Base-by-base conservation (phyloP, 495 filamentous ascomycete genomes). In the Parathielavia hyrcaniae region DNA sequence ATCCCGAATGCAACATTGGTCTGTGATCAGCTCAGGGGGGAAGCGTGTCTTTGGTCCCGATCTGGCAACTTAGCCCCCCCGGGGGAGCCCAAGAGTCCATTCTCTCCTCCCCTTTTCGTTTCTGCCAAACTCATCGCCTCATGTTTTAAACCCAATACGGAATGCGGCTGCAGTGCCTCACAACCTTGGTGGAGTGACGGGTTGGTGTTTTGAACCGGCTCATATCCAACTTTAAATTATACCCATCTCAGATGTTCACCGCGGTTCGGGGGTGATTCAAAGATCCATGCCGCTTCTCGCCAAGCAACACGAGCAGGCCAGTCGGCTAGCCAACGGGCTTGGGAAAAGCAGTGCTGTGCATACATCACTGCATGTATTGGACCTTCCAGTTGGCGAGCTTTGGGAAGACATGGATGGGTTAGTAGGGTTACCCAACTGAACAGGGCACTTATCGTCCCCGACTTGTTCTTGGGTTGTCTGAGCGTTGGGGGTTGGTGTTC, bases 391-490 rank as follows among this genome's bases (percentile, higher is more conserved):
- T n/a, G n/a, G n/a, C n/a, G n/a, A n/a, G n/a, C n/a, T n/a, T n/a
- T n/a, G n/a, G n/a, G n/a, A n/a, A n/a, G n/a, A 16, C 19, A 7
- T 13, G 49, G 47, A 14, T 35, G 14, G 30, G 50, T 17, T 22
- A 30, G 23, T 23, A 30, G 45, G 50, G 50, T 36, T 53, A 38
- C 20, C 20, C 22, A 17, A 38, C 17, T 22, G 43, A 20, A 41
- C 14, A 41, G 35, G 50, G n/a, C 14, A 7, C 20, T 19, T 39
- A 23, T 17, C n/a, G n/a, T n/a, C n/a, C 39, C 11, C 49, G 16
- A 51, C 52, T 60, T 45, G 52, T 45, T 46, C 9, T 36, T 5
- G 26, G 11, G 53, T 26, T 38, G 56, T 59, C 57, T 53, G 57
- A 59, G 57, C 55, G 39, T 38, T 16, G 17, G 38, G 22, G 17